These are phyloP conservation scores for Triticum dicoccoides DNA, from an alignment of 176 grass and related monocot genomes.

Conservation along the genomic window DNA sequence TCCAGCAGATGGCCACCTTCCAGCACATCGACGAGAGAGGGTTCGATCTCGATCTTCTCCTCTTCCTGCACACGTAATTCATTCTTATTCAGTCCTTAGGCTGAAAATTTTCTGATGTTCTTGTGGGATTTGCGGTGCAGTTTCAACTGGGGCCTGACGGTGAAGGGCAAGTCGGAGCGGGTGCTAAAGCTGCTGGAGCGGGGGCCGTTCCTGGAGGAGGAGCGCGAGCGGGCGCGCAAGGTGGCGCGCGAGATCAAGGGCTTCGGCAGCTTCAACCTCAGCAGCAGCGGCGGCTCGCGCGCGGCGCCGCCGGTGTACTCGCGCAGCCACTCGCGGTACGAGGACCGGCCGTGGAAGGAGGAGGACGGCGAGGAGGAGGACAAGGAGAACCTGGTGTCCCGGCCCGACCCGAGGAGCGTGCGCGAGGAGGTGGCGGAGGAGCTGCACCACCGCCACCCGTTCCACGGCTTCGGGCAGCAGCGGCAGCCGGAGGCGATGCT, in stretches of 20 bases:
- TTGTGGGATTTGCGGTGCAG: neutral
- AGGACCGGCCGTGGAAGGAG: slow-evolving; percentile 19
- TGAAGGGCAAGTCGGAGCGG: slow-evolving; percentile 73
- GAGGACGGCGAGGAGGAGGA: slow-evolving; percentile 3
- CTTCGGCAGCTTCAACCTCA: slow-evolving; percentile 86
- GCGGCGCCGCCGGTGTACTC: slow-evolving; percentile 25
- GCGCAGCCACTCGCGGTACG: slow-evolving; percentile 56
- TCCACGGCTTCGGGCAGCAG: slow-evolving; percentile 47
- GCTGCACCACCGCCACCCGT: slow-evolving; percentile 45
- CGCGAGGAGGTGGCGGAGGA: slow-evolving; percentile 33
- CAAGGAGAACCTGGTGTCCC: slow-evolving; percentile 49
- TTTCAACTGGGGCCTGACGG: slow-evolving; percentile 79
- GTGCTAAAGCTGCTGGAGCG: slow-evolving; percentile 79
- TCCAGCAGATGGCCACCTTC: slow-evolving; percentile 50
- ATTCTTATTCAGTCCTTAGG: too few relatives aligned
- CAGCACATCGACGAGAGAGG: slow-evolving; percentile 87
- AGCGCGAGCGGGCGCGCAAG: slow-evolving; percentile 65
- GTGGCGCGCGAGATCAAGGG: slow-evolving; percentile 70
- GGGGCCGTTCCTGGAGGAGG: slow-evolving; percentile 69
- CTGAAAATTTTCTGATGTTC: neutral
- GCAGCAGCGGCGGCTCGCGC: neutral
- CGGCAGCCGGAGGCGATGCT: slow-evolving; percentile 42
- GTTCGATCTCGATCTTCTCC: neutral
- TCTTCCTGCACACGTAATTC: neutral
- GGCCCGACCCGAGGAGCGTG: neutral